Base-by-base conservation (phyloP, 768 basidiomycete species). In the Boletales sp. region DNA sequence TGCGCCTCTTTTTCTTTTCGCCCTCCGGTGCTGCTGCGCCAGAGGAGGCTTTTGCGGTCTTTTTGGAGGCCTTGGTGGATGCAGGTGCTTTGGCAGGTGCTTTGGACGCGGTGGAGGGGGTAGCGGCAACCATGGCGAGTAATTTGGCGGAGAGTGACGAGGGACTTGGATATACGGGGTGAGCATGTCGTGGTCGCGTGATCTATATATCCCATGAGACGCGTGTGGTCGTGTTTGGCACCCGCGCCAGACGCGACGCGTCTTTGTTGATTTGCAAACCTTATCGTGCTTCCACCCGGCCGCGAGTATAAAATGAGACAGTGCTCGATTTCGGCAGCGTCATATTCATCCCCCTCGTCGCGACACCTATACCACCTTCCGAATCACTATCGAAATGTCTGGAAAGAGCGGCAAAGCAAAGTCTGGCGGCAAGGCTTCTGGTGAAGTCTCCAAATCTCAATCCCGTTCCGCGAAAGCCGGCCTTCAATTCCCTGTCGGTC, bases 1-100 rank as follows among this genome's bases (percentile, higher is more conserved):
- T 94, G 73, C 84, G 86, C 61, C 86, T 76, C 77, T 87, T 86
- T 81, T 93, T 93, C 82, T 90, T 90, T 70, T 91, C 87, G 41
- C 80, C 83, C 47, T 82, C 83, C 35, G 76, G 73, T 8, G 83
- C 69, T 49, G 83, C 69, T 49, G 75, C 66, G 11, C 78, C 71
- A 5, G 81, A 69, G 5, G 76, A 66, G 31, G 74, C 82, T 72
- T 83, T 83, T 66, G 83, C 82, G 21, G 83, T 77, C 13, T 79
- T 79, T 67, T 81, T 77, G 14, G 67, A 51, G 27, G 72, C 69
- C 57, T 70, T 70, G 50, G 45, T 52, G 4, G 63, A 50, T 24
- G 42, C 61, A 30, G 70, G 69, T 13, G 75, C 56, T 65, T 80
- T 80, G 21, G 74, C 72, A 3, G 73, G 69, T 24, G 68, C 68